These are phyloP conservation scores for Phytophthora brassicae DNA, from an alignment of 352 stramenopile species.

Conservation along the genomic window DNA sequence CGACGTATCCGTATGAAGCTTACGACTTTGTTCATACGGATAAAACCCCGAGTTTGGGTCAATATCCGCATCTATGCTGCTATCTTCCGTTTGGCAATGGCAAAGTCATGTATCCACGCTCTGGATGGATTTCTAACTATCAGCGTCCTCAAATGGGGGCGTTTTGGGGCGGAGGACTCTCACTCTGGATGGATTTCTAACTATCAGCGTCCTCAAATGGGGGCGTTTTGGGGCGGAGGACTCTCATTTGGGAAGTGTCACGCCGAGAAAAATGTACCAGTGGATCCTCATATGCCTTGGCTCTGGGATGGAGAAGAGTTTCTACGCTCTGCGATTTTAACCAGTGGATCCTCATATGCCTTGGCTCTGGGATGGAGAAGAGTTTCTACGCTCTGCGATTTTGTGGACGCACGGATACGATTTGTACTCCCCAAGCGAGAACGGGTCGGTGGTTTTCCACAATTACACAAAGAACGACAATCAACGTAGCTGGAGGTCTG, in stretches of 20 bases:
- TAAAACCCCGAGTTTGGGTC: conserved; percentile 60
- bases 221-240: conserved; percentile 64
- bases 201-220: conserved; percentile 71
- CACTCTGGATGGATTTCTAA: conserved; percentile 65
- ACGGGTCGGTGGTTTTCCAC: conserved; percentile 61
- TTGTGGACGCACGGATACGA: conserved; percentile 69
- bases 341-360: conserved; percentile 68
- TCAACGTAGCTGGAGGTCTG: conserved; percentile 50
- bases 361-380: conserved; percentile 67
- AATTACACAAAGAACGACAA: conserved; percentile 72
- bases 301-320: conserved; percentile 71
- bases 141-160: conserved; percentile 68
- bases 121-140: conserved; percentile 58
- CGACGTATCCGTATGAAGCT: conserved; percentile 80
- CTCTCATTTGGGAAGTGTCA: conserved; percentile 80
- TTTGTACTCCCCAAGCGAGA: conserved; percentile 57
- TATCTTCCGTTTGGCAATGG: conserved; percentile 50
- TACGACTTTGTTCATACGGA: conserved; percentile 84
- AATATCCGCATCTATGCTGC: conserved; percentile 71
- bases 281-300: conserved; percentile 74
- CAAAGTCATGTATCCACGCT: too few relatives aligned
- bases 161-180: conserved; percentile 71
- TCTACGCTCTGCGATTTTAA: too few relatives aligned
- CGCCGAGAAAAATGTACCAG: conserved; percentile 56
- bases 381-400: conserved; percentile 47